phyloP scores from a whole-genome alignment of 768 basidiomycete genomes.

The Lactarius hatsudake region DNA sequence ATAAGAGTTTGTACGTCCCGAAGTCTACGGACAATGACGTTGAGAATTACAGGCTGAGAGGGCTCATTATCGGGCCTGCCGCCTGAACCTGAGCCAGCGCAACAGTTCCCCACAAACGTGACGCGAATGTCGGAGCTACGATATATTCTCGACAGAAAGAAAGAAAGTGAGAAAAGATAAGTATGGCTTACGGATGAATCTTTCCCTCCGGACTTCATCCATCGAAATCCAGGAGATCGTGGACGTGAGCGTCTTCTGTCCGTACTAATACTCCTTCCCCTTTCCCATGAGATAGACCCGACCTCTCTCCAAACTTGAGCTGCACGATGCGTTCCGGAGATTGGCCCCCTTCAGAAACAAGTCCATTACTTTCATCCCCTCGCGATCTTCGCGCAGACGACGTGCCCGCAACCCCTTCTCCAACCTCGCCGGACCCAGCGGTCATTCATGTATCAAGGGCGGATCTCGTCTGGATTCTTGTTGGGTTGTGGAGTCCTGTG shows the following conservation, averaged over 20 bases:
- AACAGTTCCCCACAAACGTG: conserved; percentile 12
- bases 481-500: conserved; percentile 78
- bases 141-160: conserved; percentile 19
- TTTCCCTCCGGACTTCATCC: conserved; percentile 24
- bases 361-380: conserved; percentile 47
- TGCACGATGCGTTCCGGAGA: conserved; percentile 41
- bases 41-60: conserved; percentile 17
- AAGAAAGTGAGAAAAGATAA: conserved; percentile 1
- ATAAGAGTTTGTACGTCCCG: conserved; percentile 20
- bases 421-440: conserved; percentile 6
- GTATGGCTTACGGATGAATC: conserved; percentile 25
- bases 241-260: conserved; percentile 20
- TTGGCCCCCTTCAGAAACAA: conserved; percentile 48
- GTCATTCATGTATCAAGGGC: conserved; percentile 36
- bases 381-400: neutral
- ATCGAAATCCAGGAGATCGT: conserved; percentile 12
- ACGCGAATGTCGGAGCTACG: conserved; percentile 24
- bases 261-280: conserved; percentile 25
- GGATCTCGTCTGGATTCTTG: conserved; percentile 70
- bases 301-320: conserved; percentile 14
- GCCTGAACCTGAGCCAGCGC: conserved; percentile 19
- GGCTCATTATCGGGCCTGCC: conserved; percentile 19
- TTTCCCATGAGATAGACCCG: conserved; percentile 16
- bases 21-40: conserved; percentile 28
- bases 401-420: neutral